These are phyloP conservation scores for Metschnikowia henanensis DNA, from an alignment of 805 yeast genomes.

Conservation along the genomic window DNA sequence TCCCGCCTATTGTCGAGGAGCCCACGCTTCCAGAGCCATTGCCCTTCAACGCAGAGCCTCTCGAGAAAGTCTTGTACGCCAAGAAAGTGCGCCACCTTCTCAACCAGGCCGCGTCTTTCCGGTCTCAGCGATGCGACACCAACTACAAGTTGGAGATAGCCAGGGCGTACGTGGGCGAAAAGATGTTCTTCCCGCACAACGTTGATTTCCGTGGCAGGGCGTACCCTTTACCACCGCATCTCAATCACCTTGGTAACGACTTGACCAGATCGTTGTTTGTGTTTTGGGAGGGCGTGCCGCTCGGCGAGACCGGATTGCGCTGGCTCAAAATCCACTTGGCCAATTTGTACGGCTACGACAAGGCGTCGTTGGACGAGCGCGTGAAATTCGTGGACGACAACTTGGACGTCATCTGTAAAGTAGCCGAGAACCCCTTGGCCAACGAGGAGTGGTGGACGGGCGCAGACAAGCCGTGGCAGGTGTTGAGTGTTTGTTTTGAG, in stretches of 20 bases:
- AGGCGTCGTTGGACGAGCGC: conserved; percentile 66
- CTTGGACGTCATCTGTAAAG: conserved; percentile 51
- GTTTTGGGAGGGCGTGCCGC: conserved; percentile 74
- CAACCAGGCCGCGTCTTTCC: conserved; percentile 60
- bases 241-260: conserved; percentile 80
- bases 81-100: conserved; percentile 55
- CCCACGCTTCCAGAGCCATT: conserved; percentile 46
- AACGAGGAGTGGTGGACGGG: conserved; percentile 64
- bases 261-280: conserved; percentile 67
- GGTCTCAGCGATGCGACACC: conserved; percentile 91
- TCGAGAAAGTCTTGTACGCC: conserved; percentile 66
- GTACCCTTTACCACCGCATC: conserved; percentile 77
- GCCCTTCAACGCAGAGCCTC: conserved; percentile 77
- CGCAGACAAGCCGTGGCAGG: conserved; percentile 87
- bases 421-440: conserved; percentile 63
- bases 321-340: conserved; percentile 81
- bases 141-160: conserved; percentile 96
- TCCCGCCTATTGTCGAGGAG: conserved; percentile 48
- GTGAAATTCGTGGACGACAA: conserved; percentile 57
- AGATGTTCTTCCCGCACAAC: conserved; percentile 76
- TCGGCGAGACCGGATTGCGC: conserved; percentile 62
- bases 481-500: conserved; percentile 68
- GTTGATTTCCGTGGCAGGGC: conserved; percentile 85
- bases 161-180: conserved; percentile 80
- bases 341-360: conserved; percentile 73